A percentile compares a stretch with the other conserved stretches of the same genome.
Evolutionary conservation across 2,329 filamentous ascomycete species (phyloP).

Genomic region (Chalaropsis ovoidea): DNA sequence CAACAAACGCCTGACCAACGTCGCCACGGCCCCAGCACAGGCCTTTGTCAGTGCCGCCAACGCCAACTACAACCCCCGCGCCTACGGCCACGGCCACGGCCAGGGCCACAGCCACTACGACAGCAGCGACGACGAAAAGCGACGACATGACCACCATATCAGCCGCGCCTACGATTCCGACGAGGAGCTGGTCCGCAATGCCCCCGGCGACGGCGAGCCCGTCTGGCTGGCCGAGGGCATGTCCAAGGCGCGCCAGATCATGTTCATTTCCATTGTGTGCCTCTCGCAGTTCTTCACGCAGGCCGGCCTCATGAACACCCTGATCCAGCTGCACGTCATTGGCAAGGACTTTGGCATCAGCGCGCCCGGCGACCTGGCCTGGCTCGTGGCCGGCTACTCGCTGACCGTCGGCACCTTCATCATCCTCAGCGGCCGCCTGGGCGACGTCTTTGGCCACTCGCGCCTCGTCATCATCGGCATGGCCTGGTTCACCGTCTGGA

Average conservation of each 20-base stretch:
- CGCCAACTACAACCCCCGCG: neutral
- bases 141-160: neutral
- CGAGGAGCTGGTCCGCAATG: constrained; percentile 10
- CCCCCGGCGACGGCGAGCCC: neutral
- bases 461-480: constrained; percentile 45
- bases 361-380: constrained; percentile 40
- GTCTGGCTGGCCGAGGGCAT: constrained; percentile 24
- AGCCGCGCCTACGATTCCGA: constrained; percentile 13
- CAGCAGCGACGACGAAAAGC: constrained; percentile 13
- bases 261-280: constrained; percentile 39
- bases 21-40: constrained; percentile 12
- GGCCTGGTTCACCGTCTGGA: constrained; percentile 46
- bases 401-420: constrained; percentile 49
- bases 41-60: constrained; percentile 15
- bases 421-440: constrained; percentile 46
- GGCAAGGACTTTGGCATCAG: constrained; percentile 35
- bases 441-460: constrained; percentile 50
- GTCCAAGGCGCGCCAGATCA: constrained; percentile 29
- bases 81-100: neutral
- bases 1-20: constrained; percentile 1
- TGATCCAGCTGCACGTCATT: constrained; percentile 39
- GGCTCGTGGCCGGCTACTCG: constrained; percentile 49
- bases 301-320: constrained; percentile 31
- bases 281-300: constrained; percentile 38
- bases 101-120: neutral